Evolutionary conservation across 2,329 filamentous ascomycete genomes (phyloP), one percentile per base, ranked within the genome.

Genomic region (Diaporthe citri): DNA sequence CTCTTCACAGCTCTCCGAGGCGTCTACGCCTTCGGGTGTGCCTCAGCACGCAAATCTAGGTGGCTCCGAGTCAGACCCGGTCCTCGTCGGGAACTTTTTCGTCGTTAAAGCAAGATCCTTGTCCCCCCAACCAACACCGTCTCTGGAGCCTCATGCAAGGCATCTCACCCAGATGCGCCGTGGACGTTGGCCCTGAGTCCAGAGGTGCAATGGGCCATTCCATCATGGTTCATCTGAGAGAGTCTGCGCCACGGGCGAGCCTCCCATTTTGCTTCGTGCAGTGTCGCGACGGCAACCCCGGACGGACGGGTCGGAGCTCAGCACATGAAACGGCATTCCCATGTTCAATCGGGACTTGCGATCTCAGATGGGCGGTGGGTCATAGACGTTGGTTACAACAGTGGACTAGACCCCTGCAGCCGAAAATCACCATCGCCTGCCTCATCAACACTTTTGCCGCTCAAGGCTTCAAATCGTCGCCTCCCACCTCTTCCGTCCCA

Each of bases 361-460:
- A 72, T 72, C 70, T 72, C 46, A 64, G 70, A 72, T 72, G 57
- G 46, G n/a, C 31, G 41, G 70, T 72, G 70, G 70, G 70, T 72
- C 70, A 64, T 46, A 28, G 64, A 34, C 43, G 39, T 64, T 72
- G 25, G 46, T 67, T 28, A 31, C 64, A 25, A 55, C 55, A 62
- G 56, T 62, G 59, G 62, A 67, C 62, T 51, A 36, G 31, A 67
- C 31, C 64, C 64, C 70, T 62, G 56, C 39, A 25, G 57, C 70
- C 70, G 46, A 62, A 43, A 52, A 52, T 46, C 57, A 55, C 57
- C 70, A 64, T 55, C 46, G 41, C 70, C n/a, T 52, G 46, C 64
- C 43, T 72, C 70, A 59, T 55, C 70, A 34, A 41, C 17, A 55
- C 46, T 31, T 25, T 28, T 17, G 51, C 46, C 34, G 20, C 28